Conservation (phyloP, 176 grass and related monocot genomes). For the Puya raimondii region DNA sequence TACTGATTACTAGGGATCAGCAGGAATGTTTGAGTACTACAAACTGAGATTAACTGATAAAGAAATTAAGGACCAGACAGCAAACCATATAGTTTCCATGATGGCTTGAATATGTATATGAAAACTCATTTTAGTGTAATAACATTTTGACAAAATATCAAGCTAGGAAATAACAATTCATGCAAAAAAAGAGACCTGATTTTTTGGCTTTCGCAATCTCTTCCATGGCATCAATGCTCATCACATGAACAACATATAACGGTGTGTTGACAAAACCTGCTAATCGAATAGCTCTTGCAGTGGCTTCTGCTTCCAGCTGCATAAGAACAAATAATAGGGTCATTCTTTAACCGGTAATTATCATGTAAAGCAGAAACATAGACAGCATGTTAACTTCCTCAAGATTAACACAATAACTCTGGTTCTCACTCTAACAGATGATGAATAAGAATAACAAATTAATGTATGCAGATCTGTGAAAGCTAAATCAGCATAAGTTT, state of each 20-base stretch:
- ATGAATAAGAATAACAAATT: neutral
- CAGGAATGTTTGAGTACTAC: neutral
- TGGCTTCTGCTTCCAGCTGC: conserved; percentile 95
- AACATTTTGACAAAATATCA: neutral
- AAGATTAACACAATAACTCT: neutral
- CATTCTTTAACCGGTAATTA: neutral
- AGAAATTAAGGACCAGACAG: neutral
- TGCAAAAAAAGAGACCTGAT: conserved; percentile 34
- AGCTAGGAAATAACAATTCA: neutral
- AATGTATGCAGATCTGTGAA: neutral
- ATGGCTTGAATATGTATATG: neutral
- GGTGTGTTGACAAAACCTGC: conserved; percentile 86
- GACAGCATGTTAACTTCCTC: neutral
- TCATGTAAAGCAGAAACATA: neutral
- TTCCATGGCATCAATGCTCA: conserved; percentile 95
- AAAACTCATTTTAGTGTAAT: neutral
- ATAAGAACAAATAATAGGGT: conserved; percentile 7
- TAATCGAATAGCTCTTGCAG: conserved; percentile 71
- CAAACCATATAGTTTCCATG: neutral
- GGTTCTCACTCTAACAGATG: neutral
- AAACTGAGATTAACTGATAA: neutral
- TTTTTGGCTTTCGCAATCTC: conserved; percentile 92
- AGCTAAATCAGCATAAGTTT: neutral
- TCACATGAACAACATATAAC: conserved; percentile 90
- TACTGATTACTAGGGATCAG: neutral